Evolutionary conservation across 2,329 filamentous ascomycete genomes (phyloP), one percentile per base, ranked within the genome.

Genomic region (Botrytis pseudocinerea): DNA sequence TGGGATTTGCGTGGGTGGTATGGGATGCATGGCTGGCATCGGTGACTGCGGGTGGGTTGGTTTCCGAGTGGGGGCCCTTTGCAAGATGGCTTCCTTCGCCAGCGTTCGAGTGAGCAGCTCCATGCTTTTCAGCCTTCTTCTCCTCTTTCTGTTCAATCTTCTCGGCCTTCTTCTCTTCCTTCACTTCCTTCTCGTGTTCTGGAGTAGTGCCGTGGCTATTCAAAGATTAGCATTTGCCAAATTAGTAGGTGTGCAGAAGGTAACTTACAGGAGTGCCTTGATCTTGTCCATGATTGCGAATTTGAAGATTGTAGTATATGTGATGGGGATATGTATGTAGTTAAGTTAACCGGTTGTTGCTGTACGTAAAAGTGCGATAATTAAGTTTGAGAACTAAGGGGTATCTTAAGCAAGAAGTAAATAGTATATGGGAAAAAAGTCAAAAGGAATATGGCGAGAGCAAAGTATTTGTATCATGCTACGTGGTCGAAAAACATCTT

Each of bases 211-310:
- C 54, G 69, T 66, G 54, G 59, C 61, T 74, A 59, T 70, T 12
- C 44, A 5, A 73, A 64, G 18, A 22, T 73, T 72, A 25, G 40
- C 63, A 28, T 25, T 6, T 42, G 28, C 6, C 25, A 59, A 57
- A 14, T 44, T 7, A 16, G 7, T 28, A 22, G 48, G 38, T 2
- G 20, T 42, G 38, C 4, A 16, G 35, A n/a, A 28, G 16, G 10
- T 60, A 42, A 73, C 79, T 73, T 72, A 80, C 80, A 81, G 64
- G 38, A 81, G 54, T 65, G 78, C 80, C 78, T 79, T 81, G 59
- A 81, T 74, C 71, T 78, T 81, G 28, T 81, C 79, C 80, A 81
- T 81, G 71, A 74, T 78, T 74, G 69, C 59, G 18, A 69, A 35
- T 72, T 42, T 40, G 32, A 38, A 46, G n/a, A 25, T 28, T 70